Evolutionary conservation across 2,329 filamentous ascomycete species (phyloP), one percentile per base, ranked within the genome.

Genomic region (Akanthomyces dipterigenus): DNA sequence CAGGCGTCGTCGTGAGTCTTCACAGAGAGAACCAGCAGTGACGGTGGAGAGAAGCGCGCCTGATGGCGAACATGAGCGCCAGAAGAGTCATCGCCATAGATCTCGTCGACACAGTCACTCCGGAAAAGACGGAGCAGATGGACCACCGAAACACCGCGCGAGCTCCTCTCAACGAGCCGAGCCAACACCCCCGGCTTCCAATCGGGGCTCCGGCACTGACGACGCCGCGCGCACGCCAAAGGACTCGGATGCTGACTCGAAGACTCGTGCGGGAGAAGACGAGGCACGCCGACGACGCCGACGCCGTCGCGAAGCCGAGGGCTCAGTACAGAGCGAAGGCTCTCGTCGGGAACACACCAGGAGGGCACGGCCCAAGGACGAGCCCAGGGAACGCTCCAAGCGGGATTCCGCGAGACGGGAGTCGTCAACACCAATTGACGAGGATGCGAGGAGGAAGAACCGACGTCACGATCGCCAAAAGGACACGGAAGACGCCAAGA

Each of bases 71-170:
- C 40, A 55, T 28, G 58, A 59, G 34, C 56, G 26, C 55, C 38
- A 48, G 57, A 22, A 34, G n/a, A 67, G 68, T 51, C 76, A 75
- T 45, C 77, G 73, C 45, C 73, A 60, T 16, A 46, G 73, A 45
- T 78, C 77, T 48, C 77, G 74, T 28, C 75, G 77, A 7, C 72
- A 76, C 55, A 79, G 76, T 64, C 71, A 76, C 28, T 73, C 77
- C 5, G 70, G 70, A 42, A 72, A 75, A 3, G 70, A 71, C 40
- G 65, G 65, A 18, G 65, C 69, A 34, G 64, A 65, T 61, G 68
- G 12, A 55, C 66, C 24, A 1, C 8, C 12, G 20, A 38, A 28
- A 9, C 38, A 60, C 18, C 58, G 58, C 28, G 20, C 49, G 2
- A 24, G 48, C 22, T 54, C 50, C 8, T 46, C 58, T 14, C 58